These are phyloP conservation scores for Panicum miliaceum DNA, from an alignment of 176 grass and related monocot species.

Conservation along the genomic window DNA sequence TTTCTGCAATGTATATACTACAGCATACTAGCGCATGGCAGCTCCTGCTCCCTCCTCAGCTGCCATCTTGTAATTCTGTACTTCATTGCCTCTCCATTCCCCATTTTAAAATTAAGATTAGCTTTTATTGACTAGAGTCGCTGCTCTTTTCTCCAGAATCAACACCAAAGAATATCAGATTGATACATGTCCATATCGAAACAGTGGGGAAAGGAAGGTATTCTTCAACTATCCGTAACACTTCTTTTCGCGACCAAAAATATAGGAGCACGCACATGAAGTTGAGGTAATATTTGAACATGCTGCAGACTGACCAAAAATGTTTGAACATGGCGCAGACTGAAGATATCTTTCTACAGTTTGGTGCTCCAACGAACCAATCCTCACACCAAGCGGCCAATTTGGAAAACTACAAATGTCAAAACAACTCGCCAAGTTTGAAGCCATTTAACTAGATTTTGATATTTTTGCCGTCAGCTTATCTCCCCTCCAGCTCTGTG, in stretches of 20 bases:
- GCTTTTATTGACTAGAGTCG: slow-evolving; percentile 35
- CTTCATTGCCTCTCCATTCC: slow-evolving; percentile 34
- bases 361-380: neutral
- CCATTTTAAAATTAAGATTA: slow-evolving; percentile 38
- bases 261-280: neutral
- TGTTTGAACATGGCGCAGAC: neutral
- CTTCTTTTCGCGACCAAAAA: neutral
- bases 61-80: slow-evolving; percentile 50
- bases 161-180: neutral
- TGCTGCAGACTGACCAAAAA: neutral
- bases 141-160: slow-evolving; percentile 23
- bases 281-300: neutral
- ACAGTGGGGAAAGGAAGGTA: neutral
- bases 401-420: neutral
- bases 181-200: slow-evolving; percentile 15
- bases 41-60: slow-evolving; percentile 45
- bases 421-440: neutral
- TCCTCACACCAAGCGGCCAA: neutral
- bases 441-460: neutral
- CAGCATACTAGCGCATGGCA: slow-evolving; percentile 55
- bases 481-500: neutral
- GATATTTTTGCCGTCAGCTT: neutral
- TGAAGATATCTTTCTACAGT: neutral
- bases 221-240: neutral
- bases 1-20: slow-evolving; percentile 57